Conservation (phyloP, 768 basidiomycete species). For the Amanita thiersii region DNA sequence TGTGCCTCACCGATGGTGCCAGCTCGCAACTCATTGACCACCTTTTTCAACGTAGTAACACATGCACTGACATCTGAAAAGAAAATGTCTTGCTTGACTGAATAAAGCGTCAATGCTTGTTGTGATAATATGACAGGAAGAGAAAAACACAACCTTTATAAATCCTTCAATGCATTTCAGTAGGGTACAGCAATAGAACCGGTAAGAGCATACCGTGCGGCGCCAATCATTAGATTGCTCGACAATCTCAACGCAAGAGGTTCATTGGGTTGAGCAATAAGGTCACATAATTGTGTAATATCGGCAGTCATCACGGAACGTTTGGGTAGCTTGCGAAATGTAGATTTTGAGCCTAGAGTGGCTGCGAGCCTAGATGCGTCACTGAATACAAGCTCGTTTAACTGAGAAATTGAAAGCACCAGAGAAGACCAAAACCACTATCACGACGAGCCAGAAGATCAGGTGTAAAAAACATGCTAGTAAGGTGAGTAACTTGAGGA, state of each 20-base stretch:
- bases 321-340: slow-evolving; percentile 75
- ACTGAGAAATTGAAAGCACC: slow-evolving; percentile 31
- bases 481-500: slow-evolving; percentile 2
- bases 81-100: slow-evolving; percentile 83
- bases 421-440: slow-evolving; percentile 84
- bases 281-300: slow-evolving; percentile 69
- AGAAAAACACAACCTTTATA: slow-evolving; percentile 30
- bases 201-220: slow-evolving; percentile 52
- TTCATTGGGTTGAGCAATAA: slow-evolving; percentile 78
- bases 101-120: neutral
- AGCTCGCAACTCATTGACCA: slow-evolving; percentile 57
- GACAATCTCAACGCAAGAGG: slow-evolving; percentile 83
- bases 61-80: slow-evolving; percentile 73
- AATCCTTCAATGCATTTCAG: slow-evolving; percentile 17
- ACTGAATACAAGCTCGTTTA: neutral
- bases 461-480: slow-evolving; percentile 79
- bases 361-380: slow-evolving; percentile 68
- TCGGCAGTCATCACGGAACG: slow-evolving; percentile 81
- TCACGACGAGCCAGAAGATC: slow-evolving; percentile 77
- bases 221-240: slow-evolving; percentile 85
- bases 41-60: slow-evolving; percentile 70
- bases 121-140: no score
- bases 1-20: slow-evolving; percentile 36
- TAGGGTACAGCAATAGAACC: neutral
- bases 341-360: slow-evolving; percentile 82